Evolutionary conservation across 352 stramenopile species (phyloP).

Genomic region (Phytophthora syringae): DNA sequence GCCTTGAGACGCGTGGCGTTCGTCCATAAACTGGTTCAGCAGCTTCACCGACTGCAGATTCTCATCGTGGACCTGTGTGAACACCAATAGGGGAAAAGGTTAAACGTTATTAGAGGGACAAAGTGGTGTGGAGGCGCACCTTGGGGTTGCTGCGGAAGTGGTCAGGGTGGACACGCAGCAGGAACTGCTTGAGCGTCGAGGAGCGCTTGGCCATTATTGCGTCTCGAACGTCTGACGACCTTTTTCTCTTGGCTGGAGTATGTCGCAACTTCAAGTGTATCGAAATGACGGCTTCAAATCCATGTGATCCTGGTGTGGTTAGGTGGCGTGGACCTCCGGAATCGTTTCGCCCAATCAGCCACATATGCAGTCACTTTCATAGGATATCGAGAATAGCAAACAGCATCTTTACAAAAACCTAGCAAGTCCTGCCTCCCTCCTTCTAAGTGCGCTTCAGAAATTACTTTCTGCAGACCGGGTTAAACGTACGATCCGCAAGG

Average conservation of each 20-base stretch:
- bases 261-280: conserved; percentile 27
- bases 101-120: neutral
- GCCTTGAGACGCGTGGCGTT: conserved; percentile 36
- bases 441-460: conserved; percentile 32
- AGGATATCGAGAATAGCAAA: neutral
- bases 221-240: no score
- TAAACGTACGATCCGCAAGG: conserved; percentile 36
- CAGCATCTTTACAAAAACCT: no score
- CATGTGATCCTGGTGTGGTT: conserved; percentile 19
- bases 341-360: conserved; percentile 11
- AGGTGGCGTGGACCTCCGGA: conserved; percentile 37
- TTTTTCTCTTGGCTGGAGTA: conserved; percentile 24
- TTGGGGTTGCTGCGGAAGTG: conserved; percentile 64
- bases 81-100: neutral
- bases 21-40: conserved; percentile 78
- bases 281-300: conserved; percentile 21
- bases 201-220: conserved; percentile 57
- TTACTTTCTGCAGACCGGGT: conserved; percentile 1
- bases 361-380: conserved; percentile 4
- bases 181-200: conserved; percentile 70
- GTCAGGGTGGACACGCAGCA: conserved; percentile 74
- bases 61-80: conserved; percentile 64
- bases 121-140: conserved; percentile 10
- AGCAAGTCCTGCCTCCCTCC: neutral
- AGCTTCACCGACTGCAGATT: conserved; percentile 75